Conservation (phyloP, 139 green algal genomes). For the Coelastrella sp. region DNA sequence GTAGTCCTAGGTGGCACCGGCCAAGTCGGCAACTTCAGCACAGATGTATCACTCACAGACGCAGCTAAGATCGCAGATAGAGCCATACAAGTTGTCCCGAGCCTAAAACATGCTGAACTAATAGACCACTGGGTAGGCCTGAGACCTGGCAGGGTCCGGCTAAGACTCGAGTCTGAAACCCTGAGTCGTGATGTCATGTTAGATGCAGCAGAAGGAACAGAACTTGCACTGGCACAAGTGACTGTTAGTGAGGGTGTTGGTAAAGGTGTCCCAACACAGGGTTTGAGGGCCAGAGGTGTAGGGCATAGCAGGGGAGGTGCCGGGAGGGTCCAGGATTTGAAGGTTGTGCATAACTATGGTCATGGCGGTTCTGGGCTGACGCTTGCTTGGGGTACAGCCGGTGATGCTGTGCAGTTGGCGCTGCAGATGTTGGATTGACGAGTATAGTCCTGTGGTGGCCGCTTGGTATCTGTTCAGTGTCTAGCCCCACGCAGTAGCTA, state of each 20-base stretch:
- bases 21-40: no score
- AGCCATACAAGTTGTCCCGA: constrained; percentile 62
- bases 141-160: constrained; percentile 57
- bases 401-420: constrained; percentile 65
- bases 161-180: background rate
- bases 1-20: constrained; percentile 61
- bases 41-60: constrained; percentile 50
- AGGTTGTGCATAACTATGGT: constrained; percentile 82
- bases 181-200: background rate
- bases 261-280: no score
- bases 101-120: constrained; percentile 55
- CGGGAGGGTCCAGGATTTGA: background rate
- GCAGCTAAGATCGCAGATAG: constrained; percentile 61
- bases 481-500: no score
- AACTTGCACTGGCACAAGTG: background rate
- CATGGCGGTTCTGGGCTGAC: constrained; percentile 83
- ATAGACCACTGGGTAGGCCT: constrained; percentile 70
- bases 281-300: no score
- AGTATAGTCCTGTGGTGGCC: no score
- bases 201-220: constrained; percentile 20
- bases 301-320: background rate
- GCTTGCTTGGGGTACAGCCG: constrained; percentile 79
- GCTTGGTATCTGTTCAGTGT: no score
- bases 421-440: constrained; percentile 33
- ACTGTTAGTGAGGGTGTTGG: no score